phyloP scores from a whole-genome alignment of 1,284 basidiomycete species.

The Malassezia slooffiae region DNA sequence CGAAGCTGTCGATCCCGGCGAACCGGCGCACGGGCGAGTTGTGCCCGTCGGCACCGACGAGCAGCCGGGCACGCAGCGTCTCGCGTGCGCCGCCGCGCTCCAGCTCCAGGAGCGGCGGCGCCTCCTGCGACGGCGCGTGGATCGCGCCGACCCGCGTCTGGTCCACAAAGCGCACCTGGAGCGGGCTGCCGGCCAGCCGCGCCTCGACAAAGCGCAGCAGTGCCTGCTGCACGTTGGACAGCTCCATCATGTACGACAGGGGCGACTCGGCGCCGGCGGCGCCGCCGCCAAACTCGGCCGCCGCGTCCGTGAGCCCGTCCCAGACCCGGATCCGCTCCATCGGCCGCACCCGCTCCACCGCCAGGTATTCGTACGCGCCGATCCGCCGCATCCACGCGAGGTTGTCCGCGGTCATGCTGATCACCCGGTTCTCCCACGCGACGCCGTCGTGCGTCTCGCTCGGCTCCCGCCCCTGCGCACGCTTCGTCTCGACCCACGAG shows the following conservation, averaged over 20 bases:
- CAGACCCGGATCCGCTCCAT: conserved; percentile 40
- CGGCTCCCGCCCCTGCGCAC: conserved; percentile 1
- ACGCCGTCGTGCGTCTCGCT: conserved; percentile 17
- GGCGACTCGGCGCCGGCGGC: conserved; percentile 15
- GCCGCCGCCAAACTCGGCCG: conserved; percentile 33
- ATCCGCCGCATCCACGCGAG: conserved; percentile 33
- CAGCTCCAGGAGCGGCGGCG: conserved; percentile 19
- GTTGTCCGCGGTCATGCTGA: conserved; percentile 39
- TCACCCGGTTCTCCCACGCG: conserved; percentile 42
- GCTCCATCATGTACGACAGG: conserved; percentile 40
- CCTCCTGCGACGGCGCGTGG: conserved; percentile 40
- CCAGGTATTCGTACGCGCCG: conserved; percentile 29
- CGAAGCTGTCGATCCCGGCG: conserved; percentile 74
- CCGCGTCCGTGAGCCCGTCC: conserved; percentile 39
- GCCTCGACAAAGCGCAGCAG: conserved; percentile 27
- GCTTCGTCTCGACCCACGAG: conserved; percentile 19
- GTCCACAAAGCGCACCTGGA: conserved; percentile 55
- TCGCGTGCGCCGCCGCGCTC: conserved; percentile 1
- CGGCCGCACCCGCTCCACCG: conserved; percentile 22
- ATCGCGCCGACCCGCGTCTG: conserved; percentile 62
- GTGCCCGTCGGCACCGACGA: conserved; percentile 90
- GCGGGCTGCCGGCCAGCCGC: conserved; percentile 3
- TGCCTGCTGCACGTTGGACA: conserved; percentile 42
- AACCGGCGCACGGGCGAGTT: conserved; percentile 86
- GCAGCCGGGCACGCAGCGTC: conserved; percentile 19